A percentile compares a stretch with the other conserved stretches of the same genome.
These are phyloP conservation scores for Fusarium sp. DNA, from an alignment of 2,329 filamentous ascomycete species.

Conservation along the genomic window DNA sequence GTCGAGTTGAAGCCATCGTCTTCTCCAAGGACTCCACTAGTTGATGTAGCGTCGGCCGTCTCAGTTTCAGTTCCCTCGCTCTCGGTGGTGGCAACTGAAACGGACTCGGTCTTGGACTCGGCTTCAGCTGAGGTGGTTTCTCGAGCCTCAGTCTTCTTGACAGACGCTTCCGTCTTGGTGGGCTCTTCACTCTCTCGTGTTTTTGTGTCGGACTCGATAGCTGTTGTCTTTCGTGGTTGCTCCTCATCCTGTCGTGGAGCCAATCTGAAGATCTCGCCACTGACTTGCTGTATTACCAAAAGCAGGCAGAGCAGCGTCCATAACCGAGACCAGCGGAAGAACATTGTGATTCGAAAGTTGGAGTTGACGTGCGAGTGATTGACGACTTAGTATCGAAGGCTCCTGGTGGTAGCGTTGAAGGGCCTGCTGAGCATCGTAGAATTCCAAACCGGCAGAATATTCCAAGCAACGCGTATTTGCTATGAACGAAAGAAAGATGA, in stretches of 20 bases:
- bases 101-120: conserved; percentile 15
- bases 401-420: conserved; percentile 24
- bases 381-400: conserved; percentile 22
- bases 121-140: conserved; percentile 1
- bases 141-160: conserved; percentile 20
- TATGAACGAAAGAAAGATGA: not conserved
- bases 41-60: conserved; percentile 27
- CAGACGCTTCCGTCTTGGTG: conserved; percentile 24
- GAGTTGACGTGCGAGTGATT: conserved; percentile 2
- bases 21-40: conserved; percentile 27
- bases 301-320: conserved; percentile 54
- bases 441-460: conserved; percentile 5
- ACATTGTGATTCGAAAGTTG: conserved; percentile 45
- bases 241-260: conserved; percentile 49
- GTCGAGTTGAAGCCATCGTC: conserved; percentile 43
- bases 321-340: conserved; percentile 46
- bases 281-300: conserved; percentile 51
- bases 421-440: conserved; percentile 33
- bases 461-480: not conserved
- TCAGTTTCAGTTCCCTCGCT: conserved; percentile 15
- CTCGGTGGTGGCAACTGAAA: conserved; percentile 24
- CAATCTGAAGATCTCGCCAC: conserved; percentile 47
- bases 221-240: conserved; percentile 15
- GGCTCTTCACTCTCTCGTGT: conserved; percentile 15
- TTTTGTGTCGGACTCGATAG: conserved; percentile 17